A percentile compares a stretch with the other conserved stretches of the same genome.
Evolutionary conservation across 2,329 filamentous ascomycete species (phyloP).

Genomic region (Elsinoe fawcettii): DNA sequence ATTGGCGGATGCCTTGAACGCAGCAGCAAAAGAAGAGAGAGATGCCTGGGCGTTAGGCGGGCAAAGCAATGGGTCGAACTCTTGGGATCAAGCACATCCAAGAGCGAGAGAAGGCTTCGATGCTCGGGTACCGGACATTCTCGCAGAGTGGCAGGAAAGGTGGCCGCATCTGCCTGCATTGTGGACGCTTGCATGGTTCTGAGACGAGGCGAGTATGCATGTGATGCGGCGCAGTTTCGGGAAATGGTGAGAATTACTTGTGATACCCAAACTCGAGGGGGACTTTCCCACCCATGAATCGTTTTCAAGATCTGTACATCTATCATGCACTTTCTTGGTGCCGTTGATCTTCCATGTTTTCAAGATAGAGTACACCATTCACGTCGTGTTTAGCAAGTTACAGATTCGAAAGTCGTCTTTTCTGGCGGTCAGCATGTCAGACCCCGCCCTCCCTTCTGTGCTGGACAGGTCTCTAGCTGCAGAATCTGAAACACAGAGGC

Average conservation of each 20-base stretch:
- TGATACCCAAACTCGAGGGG: not conserved
- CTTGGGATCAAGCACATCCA: conserved; percentile 66
- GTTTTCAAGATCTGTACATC: not conserved
- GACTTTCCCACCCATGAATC: not conserved
- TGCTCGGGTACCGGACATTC: conserved; percentile 82
- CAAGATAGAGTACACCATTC: not conserved
- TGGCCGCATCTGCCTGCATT: conserved; percentile 87
- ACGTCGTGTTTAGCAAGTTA: not conserved
- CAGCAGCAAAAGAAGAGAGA: conserved; percentile 69
- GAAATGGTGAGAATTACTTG: not conserved
- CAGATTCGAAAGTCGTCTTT: not conserved
- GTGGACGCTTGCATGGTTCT: conserved; percentile 92
- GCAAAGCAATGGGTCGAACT: conserved; percentile 33
- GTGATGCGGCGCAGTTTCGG: conserved; percentile 2
- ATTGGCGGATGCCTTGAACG: conserved; percentile 76
- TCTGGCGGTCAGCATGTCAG: conserved; percentile 5
- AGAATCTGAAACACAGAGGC: conserved; percentile 13
- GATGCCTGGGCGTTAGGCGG: conserved; percentile 61
- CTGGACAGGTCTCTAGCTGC: conserved; percentile 8
- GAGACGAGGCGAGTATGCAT: conserved; percentile 3
- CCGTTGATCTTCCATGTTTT: not conserved
- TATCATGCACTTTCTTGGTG: not conserved
- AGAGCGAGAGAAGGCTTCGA: conserved; percentile 72
- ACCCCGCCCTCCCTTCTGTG: not conserved
- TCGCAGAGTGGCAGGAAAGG: conserved; percentile 87